These are phyloP conservation scores for Gymnopilus dilepis DNA, from an alignment of 768 basidiomycete species.

Conservation along the genomic window DNA sequence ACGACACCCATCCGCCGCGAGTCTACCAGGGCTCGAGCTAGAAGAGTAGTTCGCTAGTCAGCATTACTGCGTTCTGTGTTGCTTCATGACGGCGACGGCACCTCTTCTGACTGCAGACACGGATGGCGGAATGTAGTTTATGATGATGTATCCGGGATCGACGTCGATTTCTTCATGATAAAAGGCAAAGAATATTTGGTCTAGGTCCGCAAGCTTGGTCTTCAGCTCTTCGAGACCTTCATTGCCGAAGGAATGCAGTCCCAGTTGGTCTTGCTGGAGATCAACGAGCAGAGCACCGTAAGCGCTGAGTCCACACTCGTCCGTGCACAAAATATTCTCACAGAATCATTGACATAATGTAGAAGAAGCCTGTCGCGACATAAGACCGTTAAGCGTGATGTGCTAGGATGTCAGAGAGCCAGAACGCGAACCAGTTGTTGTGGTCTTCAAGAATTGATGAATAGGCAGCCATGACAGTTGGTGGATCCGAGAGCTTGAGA, in stretches of 20 bases:
- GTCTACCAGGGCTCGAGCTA: slow-evolving; percentile 53
- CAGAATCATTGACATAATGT: slow-evolving; percentile 32
- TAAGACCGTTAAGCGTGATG: slow-evolving; percentile 5
- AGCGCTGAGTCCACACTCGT: background rate
- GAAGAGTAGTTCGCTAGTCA: slow-evolving; percentile 13
- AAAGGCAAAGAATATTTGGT: slow-evolving; percentile 49
- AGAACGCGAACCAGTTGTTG: slow-evolving; percentile 33
- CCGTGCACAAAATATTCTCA: slow-evolving; percentile 19
- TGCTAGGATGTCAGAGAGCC: background rate
- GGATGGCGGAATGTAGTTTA: slow-evolving; percentile 51
- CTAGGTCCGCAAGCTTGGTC: slow-evolving; percentile 42
- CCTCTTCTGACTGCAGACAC: slow-evolving; percentile 41
- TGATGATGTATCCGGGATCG: slow-evolving; percentile 44
- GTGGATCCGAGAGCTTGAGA: slow-evolving; percentile 32
- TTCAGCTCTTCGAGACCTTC: slow-evolving; percentile 53
- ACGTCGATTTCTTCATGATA: slow-evolving; percentile 46
- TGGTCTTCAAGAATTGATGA: slow-evolving; percentile 32
- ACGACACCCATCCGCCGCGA: slow-evolving; percentile 51
- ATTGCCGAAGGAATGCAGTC: slow-evolving; percentile 43
- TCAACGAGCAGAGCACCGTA: slow-evolving; percentile 16
- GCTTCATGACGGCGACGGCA: slow-evolving; percentile 13
- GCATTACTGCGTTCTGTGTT: slow-evolving; percentile 1
- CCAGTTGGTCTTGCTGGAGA: slow-evolving; percentile 43
- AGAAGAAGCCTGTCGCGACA: slow-evolving; percentile 29
- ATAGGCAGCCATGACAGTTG: slow-evolving; percentile 35